These are phyloP conservation scores for Aureobasidium sp. DNA, from an alignment of 2,329 filamentous ascomycete species.

Conservation along the genomic window DNA sequence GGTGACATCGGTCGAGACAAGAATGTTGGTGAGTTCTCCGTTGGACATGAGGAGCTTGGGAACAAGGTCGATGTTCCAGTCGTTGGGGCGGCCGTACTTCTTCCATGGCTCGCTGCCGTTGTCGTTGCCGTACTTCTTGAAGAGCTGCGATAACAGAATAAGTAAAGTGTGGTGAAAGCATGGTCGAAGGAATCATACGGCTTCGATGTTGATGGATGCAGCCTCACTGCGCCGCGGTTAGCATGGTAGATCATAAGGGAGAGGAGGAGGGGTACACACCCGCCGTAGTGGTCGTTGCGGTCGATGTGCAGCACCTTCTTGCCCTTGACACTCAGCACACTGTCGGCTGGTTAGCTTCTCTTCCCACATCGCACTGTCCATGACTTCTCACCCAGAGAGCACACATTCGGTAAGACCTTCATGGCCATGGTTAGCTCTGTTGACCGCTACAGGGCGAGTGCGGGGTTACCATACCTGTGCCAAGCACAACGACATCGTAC, in stretches of 20 bases:
- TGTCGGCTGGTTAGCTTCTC: slow-evolving; percentile 30
- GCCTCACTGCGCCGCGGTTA: slow-evolving; percentile 59
- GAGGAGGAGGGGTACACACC: slow-evolving; percentile 49
- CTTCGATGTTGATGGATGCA: slow-evolving; percentile 92
- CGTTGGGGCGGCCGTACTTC: slow-evolving; percentile 91
- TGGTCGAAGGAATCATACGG: slow-evolving; percentile 46
- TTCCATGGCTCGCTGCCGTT: slow-evolving; percentile 88
- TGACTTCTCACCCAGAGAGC: slow-evolving; percentile 69
- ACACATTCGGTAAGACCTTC: slow-evolving; percentile 96
- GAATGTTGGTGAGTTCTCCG: slow-evolving; percentile 95
- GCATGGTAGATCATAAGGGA: slow-evolving; percentile 2
- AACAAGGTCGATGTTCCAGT: slow-evolving; percentile 99
- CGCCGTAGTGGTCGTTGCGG: slow-evolving; percentile 96
- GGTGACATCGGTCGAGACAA: slow-evolving; percentile 78
- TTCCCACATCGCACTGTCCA: not conserved
- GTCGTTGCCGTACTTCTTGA: slow-evolving; percentile 92
- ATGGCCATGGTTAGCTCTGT: slow-evolving; percentile 17
- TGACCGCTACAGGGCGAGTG: slow-evolving; percentile 10
- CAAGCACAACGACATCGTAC: slow-evolving; percentile 98
- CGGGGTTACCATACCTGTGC: slow-evolving; percentile 64
- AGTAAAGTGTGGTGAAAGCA: slow-evolving; percentile 17
- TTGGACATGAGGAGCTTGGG: slow-evolving; percentile 99
- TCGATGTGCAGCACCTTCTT: slow-evolving; percentile 99
- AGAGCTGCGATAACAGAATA: slow-evolving; percentile 54
- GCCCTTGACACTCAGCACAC: slow-evolving; percentile 95